A percentile compares a stretch with the other conserved stretches of the same genome.
Conservation (phyloP, 768 basidiomycete genomes). For the Baorangia bicolor region DNA sequence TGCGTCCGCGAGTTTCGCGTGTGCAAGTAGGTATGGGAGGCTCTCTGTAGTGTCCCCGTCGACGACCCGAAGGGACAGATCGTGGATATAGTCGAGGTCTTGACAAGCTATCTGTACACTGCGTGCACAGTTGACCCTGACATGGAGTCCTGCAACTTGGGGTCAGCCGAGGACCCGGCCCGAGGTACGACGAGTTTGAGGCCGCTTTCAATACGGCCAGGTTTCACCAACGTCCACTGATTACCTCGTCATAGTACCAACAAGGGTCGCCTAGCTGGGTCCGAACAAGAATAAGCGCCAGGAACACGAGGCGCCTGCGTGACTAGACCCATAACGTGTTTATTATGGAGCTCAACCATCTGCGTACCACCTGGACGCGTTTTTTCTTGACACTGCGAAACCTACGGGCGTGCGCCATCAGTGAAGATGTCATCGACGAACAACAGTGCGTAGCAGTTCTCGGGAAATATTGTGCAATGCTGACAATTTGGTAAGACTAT, state of each 20-base stretch:
- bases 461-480: neutral
- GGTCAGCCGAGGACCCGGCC: neutral
- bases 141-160: neutral
- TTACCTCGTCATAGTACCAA: too few relatives aligned
- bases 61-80: neutral
- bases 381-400: too few relatives aligned
- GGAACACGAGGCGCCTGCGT: too few relatives aligned
- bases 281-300: too few relatives aligned
- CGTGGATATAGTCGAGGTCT: conserved; percentile 13
- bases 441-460: neutral
- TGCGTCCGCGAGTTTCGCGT: neutral
- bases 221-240: too few relatives aligned
- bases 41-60: neutral
- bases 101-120: neutral
- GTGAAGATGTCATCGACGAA: neutral
- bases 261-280: too few relatives aligned
- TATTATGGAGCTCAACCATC: too few relatives aligned
- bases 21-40: neutral
- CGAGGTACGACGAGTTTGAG: neutral
- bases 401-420: too few relatives aligned
- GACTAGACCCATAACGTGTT: too few relatives aligned
- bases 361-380: too few relatives aligned
- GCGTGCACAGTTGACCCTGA: neutral
- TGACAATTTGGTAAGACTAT: neutral
- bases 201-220: too few relatives aligned